Evolutionary conservation across 108 stramenopile species (phyloP).

Genomic region (Pseudonitzschia delicatissima): DNA sequence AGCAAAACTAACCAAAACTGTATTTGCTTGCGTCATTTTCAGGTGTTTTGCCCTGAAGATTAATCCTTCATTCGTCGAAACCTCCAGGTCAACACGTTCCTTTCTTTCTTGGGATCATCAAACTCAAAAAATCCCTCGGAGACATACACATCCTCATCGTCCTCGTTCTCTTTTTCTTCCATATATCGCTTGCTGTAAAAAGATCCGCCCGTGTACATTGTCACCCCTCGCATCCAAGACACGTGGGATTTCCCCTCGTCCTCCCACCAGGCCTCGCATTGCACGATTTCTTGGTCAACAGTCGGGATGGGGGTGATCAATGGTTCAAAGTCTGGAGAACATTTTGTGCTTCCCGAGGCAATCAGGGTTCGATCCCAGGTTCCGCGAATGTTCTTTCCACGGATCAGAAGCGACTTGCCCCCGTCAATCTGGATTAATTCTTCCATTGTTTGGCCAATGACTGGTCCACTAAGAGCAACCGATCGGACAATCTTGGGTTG

Average conservation of each 20-base stretch:
- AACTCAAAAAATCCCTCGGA: conserved; percentile 63
- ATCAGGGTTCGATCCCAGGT: conserved; percentile 75
- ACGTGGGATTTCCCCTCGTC: conserved; percentile 58
- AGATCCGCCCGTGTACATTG: conserved; percentile 67
- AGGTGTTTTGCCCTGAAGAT: no score
- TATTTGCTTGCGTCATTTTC: no score
- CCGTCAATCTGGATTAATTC: conserved; percentile 56
- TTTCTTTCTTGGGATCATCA: conserved; percentile 26
- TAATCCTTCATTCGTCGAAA: conserved; percentile 27
- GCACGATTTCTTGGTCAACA: conserved; percentile 66
- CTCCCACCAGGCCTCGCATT: conserved; percentile 81
- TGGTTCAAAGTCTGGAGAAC: conserved; percentile 15
- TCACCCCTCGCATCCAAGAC: conserved; percentile 68
- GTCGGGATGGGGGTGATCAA: conserved; percentile 34
- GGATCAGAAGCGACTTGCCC: conserved; percentile 54
- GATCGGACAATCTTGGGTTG: conserved; percentile 74
- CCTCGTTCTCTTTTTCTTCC: conserved; percentile 19
- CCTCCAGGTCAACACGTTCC: conserved; percentile 51
- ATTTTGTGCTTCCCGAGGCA: conserved; percentile 50
- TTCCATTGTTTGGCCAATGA: conserved; percentile 70
- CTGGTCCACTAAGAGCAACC: conserved; percentile 45
- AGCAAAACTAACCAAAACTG: no score
- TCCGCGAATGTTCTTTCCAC: conserved; percentile 67
- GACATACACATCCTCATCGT: conserved; percentile 47
- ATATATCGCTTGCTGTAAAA: conserved; percentile 75